Percentiles rank a stretch among this genome's conserved stretches.
Conservation (phyloP, 1,139 yeast species). For the Pichia sp. region DNA sequence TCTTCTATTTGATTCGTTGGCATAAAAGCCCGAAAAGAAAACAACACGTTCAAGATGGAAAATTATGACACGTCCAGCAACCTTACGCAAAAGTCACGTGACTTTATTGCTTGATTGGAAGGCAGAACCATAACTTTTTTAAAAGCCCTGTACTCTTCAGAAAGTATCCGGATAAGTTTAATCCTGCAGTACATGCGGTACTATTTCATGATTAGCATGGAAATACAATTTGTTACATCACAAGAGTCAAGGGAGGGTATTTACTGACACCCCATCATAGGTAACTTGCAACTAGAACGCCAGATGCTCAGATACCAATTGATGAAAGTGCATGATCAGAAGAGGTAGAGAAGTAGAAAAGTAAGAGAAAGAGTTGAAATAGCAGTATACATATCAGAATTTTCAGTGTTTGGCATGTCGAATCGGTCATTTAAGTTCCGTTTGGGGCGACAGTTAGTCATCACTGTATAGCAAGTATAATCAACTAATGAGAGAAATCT, state of each 20-base stretch:
- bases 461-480: constrained; percentile 33
- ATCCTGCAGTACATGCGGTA: constrained; percentile 5
- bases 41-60: neutral
- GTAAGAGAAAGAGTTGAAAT: constrained; percentile 28
- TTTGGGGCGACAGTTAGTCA: constrained; percentile 63
- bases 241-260: neutral
- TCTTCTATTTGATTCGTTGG: neutral
- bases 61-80: constrained; percentile 2
- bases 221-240: constrained; percentile 17
- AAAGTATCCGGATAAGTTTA: constrained; percentile 14
- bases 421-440: constrained; percentile 53
- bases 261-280: neutral
- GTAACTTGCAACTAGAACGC: constrained; percentile 1
- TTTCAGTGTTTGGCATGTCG: constrained; percentile 49
- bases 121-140: neutral
- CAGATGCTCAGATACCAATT: neutral
- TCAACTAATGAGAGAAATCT: neutral
- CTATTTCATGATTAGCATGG: constrained; percentile 40
- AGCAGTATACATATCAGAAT: constrained; percentile 42
- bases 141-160: constrained; percentile 7
- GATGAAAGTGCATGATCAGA: neutral
- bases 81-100: neutral
- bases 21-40: neutral
- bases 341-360: neutral
- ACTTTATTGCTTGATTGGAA: neutral